phyloP scores from a whole-genome alignment of 306 rosid genomes.

The Sicyos edulis region DNA sequence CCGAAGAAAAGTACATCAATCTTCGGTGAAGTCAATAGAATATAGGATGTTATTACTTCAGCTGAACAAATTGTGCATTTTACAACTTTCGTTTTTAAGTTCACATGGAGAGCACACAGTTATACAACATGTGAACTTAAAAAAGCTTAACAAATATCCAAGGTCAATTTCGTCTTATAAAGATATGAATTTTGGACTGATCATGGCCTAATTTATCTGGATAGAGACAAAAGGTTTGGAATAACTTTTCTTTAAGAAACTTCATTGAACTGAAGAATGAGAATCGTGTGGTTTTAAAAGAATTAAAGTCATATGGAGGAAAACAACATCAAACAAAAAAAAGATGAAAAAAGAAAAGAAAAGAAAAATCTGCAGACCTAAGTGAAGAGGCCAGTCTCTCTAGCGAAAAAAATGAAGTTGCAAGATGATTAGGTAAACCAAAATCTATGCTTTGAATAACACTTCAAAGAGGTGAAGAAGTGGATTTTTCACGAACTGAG shows the following conservation, averaged over 20 bases:
- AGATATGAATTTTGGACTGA: neutral
- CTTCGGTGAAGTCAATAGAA: neutral
- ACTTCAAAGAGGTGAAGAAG: neutral
- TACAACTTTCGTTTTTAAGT: neutral
- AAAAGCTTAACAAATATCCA: neutral
- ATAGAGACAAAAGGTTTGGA: neutral
- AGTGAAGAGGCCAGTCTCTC: neutral
- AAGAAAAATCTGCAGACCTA: neutral
- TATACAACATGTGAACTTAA: neutral
- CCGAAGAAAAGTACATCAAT: neutral
- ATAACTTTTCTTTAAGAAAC: neutral
- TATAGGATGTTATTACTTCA: conserved; percentile 8
- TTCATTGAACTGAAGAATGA: neutral
- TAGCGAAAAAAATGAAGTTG: conserved; percentile 4
- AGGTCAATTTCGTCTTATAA: neutral
- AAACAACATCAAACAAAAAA: neutral
- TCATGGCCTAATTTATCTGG: neutral
- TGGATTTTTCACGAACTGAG: neutral
- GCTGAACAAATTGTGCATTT: neutral
- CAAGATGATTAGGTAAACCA: conserved; percentile 1
- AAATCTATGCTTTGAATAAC: neutral
- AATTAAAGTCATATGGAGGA: neutral
- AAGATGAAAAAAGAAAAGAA: too few species aligned
- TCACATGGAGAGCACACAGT: neutral
- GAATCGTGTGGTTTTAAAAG: too few species aligned